Percentiles rank a stretch among this genome's conserved stretches.
Evolutionary conservation across 441 rosid species (phyloP).

Genomic region (Manihot esculenta): DNA sequence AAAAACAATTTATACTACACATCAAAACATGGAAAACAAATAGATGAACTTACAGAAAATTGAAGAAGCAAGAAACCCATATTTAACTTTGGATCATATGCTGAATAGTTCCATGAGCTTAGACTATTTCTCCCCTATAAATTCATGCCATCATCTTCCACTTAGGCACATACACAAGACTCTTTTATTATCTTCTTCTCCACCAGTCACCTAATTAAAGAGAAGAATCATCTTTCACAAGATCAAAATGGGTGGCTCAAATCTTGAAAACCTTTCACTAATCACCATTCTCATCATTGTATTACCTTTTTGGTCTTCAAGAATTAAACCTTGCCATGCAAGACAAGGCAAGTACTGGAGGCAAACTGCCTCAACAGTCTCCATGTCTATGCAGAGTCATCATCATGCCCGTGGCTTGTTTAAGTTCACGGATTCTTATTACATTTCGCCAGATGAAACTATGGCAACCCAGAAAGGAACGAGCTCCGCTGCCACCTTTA

Average conservation of each 20-base stretch:
- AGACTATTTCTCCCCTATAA: slow-evolving; percentile 1
- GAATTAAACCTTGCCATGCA: slow-evolving; percentile 44
- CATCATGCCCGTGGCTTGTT: slow-evolving; percentile 23
- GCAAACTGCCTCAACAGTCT: slow-evolving; percentile 1
- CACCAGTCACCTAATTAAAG: slow-evolving; percentile 4
- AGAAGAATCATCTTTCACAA: neutral
- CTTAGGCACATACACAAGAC: too few relatives aligned
- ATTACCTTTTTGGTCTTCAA: slow-evolving; percentile 30
- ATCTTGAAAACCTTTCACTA: slow-evolving; percentile 25
- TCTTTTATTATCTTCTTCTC: slow-evolving; percentile 6
- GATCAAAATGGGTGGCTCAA: slow-evolving; percentile 36
- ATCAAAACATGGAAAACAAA: neutral
- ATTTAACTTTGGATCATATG: neutral
- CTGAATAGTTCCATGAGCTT: neutral
- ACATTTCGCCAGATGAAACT: neutral
- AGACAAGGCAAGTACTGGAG: slow-evolving; percentile 43
- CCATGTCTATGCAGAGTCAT: slow-evolving; percentile 19
- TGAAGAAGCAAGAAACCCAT: neutral
- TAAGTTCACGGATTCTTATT: slow-evolving; percentile 8
- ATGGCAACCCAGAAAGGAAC: slow-evolving; percentile 6
- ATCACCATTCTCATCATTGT: slow-evolving; percentile 24
- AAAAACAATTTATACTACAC: neutral
- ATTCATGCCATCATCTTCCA: slow-evolving; percentile 10
- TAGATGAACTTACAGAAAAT: neutral
- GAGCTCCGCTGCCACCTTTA: slow-evolving; percentile 36